These are phyloP conservation scores for Boletus speciosus DNA, from an alignment of 768 basidiomycete species.

Conservation along the genomic window DNA sequence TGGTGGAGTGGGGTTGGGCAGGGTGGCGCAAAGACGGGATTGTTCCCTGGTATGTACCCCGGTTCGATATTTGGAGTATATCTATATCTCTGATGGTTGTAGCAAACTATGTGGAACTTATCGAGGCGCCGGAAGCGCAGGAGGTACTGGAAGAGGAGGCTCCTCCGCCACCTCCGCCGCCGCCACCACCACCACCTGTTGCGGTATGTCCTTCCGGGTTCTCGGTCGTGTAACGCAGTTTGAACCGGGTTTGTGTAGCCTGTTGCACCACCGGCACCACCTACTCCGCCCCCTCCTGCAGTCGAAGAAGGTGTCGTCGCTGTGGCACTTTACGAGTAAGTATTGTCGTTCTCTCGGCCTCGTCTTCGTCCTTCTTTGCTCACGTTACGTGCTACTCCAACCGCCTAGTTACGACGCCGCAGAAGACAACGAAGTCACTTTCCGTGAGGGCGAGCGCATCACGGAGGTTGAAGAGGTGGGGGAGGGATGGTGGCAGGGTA, in stretches of 20 bases:
- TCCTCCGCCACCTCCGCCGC: constrained; percentile 57
- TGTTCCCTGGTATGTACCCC: constrained; percentile 73
- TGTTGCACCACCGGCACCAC: constrained; percentile 30
- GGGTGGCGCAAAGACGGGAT: constrained; percentile 62
- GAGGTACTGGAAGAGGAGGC: constrained; percentile 40
- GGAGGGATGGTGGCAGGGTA: constrained; percentile 91
- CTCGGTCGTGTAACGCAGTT: neutral
- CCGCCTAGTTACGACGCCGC: constrained; percentile 73
- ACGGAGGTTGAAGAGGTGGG: constrained; percentile 73
- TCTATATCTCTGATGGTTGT: neutral
- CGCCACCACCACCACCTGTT: constrained; percentile 48
- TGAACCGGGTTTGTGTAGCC: constrained; percentile 23
- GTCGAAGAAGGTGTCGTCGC: constrained; percentile 61
- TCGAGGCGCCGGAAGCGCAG: constrained; percentile 45
- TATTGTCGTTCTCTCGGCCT: neutral
- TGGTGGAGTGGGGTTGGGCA: constrained; percentile 87
- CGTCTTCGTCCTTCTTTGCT: neutral
- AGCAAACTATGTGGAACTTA: constrained; percentile 87
- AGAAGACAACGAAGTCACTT: constrained; percentile 88
- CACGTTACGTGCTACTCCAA: neutral
- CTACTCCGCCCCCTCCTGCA: constrained; percentile 46
- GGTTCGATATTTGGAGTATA: neutral
- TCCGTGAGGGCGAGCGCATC: constrained; percentile 80
- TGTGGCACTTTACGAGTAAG: constrained; percentile 70
- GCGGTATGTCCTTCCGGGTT: constrained; percentile 31